Percentiles rank a stretch among this genome's conserved stretches.
Conservation (phyloP, 2,329 filamentous ascomycete genomes). For the Corniculantispora saksenae region DNA sequence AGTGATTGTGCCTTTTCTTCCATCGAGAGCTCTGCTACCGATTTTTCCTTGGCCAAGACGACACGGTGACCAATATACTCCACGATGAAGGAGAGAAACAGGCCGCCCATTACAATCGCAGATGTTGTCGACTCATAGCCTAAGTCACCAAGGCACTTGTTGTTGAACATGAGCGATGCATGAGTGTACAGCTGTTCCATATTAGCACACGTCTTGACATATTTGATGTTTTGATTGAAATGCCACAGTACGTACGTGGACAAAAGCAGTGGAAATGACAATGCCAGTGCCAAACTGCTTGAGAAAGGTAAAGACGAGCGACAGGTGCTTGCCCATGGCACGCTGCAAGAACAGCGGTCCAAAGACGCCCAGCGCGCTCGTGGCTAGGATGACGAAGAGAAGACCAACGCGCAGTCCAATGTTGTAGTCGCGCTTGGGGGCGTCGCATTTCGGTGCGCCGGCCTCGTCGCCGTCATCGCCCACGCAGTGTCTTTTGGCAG, state of each 20-base stretch:
- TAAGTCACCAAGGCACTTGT: conserved; percentile 66
- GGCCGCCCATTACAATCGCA: conserved; percentile 71
- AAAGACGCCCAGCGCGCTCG: conserved; percentile 68
- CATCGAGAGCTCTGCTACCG: conserved; percentile 28
- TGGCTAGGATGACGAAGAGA: conserved; percentile 69
- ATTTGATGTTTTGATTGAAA: neutral
- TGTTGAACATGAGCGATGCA: conserved; percentile 70
- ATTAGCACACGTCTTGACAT: neutral
- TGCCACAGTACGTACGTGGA: conserved; percentile 53
- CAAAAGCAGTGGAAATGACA: conserved; percentile 70
- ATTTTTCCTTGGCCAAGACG: conserved; percentile 41
- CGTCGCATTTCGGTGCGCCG: conserved; percentile 45
- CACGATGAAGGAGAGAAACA: conserved; percentile 71
- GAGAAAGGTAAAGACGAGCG: conserved; percentile 59
- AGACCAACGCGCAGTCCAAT: conserved; percentile 68
- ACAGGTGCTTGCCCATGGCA: conserved; percentile 53
- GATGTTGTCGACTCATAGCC: conserved; percentile 69
- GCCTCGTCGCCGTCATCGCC: conserved; percentile 44
- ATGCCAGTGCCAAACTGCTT: conserved; percentile 76
- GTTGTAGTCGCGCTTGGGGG: conserved; percentile 59
- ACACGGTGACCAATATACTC: conserved; percentile 67
- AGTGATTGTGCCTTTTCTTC: conserved; percentile 28
- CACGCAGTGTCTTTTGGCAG: conserved; percentile 57
- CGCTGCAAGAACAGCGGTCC: conserved; percentile 64
- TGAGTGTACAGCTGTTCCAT: conserved; percentile 66